Conservation (phyloP, 371 early-diverging fungal genomes). For the Umbelopsis sp. region DNA sequence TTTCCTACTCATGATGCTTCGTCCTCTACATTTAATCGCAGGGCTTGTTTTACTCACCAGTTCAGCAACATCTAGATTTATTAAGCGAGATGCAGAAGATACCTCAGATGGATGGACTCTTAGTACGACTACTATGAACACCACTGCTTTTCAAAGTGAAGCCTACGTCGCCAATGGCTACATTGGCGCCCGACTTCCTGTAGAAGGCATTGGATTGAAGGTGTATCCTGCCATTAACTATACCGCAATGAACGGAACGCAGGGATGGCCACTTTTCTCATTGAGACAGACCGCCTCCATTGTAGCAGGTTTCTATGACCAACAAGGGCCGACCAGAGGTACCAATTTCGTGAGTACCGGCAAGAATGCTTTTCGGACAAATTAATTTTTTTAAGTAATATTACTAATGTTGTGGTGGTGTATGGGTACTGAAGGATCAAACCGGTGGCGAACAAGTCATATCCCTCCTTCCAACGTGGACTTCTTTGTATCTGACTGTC, state of each 20-base stretch:
- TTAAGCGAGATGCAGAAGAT: neutral
- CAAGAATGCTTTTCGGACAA: neutral
- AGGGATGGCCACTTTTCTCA: conserved; percentile 33
- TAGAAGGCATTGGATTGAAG: conserved; percentile 29
- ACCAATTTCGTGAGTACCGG: conserved; percentile 32
- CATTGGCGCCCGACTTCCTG: conserved; percentile 32
- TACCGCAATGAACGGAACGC: conserved; percentile 23
- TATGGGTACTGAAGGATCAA: conserved; percentile 24
- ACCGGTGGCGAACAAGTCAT: conserved; percentile 34
- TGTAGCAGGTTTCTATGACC: conserved; percentile 32
- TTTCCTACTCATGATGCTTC: neutral
- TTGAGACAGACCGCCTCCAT: conserved; percentile 31
- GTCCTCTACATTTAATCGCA: neutral
- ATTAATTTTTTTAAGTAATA: too few species aligned
- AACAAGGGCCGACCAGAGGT: conserved; percentile 26
- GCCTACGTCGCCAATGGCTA: conserved; percentile 37
- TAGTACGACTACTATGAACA: conserved; percentile 26
- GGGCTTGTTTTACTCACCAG: neutral
- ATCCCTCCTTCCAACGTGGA: conserved; percentile 32
- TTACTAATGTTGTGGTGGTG: neutral
- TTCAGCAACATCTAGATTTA: neutral
- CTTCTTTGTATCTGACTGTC: conserved; percentile 26
- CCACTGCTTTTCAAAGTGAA: conserved; percentile 26
- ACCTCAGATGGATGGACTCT: conserved; percentile 24
- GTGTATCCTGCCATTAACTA: conserved; percentile 30